phyloP scores from a whole-genome alignment of 2,329 filamentous ascomycete species.

The Calonectria montana region DNA sequence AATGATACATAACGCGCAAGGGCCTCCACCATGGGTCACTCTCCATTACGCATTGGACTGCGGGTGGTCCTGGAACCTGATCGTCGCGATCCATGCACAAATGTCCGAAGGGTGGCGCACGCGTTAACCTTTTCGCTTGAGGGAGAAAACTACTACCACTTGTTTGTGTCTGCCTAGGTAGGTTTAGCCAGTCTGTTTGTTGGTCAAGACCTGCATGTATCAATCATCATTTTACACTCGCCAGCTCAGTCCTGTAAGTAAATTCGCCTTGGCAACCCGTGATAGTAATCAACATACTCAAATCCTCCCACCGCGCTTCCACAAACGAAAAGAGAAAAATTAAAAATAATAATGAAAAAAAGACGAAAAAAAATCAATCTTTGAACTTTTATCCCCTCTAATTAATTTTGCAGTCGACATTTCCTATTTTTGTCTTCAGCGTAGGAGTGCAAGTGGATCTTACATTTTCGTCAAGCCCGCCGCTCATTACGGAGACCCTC shows the following conservation, averaged over 20 bases:
- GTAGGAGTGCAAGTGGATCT: constrained; percentile 15
- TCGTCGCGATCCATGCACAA: constrained; percentile 11
- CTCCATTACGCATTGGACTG: constrained; percentile 1
- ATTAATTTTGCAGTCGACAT: constrained; percentile 3
- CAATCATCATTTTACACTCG: constrained; percentile 4
- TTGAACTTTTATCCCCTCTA: not conserved
- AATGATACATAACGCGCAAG: not conserved
- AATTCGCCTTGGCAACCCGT: not conserved
- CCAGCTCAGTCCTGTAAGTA: not conserved
- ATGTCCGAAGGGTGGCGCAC: constrained; percentile 5
- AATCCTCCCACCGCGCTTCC: not conserved
- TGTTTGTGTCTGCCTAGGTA: not conserved
- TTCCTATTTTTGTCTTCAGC: not conserved
- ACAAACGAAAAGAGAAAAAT: not conserved
- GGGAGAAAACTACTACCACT: not conserved
- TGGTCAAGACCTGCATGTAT: not conserved
- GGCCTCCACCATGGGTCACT: not conserved
- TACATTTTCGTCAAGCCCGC: not conserved
- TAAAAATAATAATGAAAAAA: not conserved
- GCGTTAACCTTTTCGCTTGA: constrained; percentile 1
- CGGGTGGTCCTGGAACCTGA: not conserved
- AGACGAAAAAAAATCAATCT: not conserved
- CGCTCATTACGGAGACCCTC: constrained; percentile 3
- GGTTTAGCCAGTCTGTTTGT: not conserved
- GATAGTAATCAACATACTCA: not conserved